Base-by-base conservation (phyloP, 2,329 filamentous ascomycete species). In the Diaporthe citri region DNA sequence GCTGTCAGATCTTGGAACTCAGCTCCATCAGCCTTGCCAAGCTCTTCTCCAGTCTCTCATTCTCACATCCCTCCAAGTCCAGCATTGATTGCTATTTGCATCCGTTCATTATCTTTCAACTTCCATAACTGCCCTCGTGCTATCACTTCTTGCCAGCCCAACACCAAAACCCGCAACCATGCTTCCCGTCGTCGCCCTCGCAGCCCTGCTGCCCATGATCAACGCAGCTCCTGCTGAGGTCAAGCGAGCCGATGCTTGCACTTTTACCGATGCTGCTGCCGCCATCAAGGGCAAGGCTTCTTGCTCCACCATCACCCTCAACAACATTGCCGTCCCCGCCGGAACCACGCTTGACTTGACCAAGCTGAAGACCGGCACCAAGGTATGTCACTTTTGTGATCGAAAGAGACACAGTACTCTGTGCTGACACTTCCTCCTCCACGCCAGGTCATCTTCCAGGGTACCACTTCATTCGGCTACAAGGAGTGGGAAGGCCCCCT, bases 401-500 rank as follows among this genome's bases (percentile, higher is more conserved):
- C 76, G 60, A 17, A 56, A 15, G 12, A 75, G 46, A 73, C 10
- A 5, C 4, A 3, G 9, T 1, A 8, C 20, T 28, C 10, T 46
- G 41, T 20, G 20, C 60, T 64, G 10, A 64, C 41, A 7, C 9
- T 56, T 39, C 34, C 43, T 59, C 39, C 9, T 20, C 36, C 20
- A 5, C 28, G 28, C 4, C 41, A 64, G 39, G 75, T 76, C 66
- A 89, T 89, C 78, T 76, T 76, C 56, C 51, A 71, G n/a, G 67
- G 67, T n/a, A 76, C 72, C 36, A 76, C 69, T n/a, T 74, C 76
- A 7, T 73, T 69, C 36, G 74, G 86, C 20, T 93, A 93, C 84
- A 85, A 90, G 77, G 89, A 92, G 79, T 94, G 92, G 92, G 81
- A 82, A 1, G 92, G 92, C 0, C 92, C 92, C 3, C 39, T 74